Evolutionary conservation across 345 rosid genomes (phyloP), one percentile per base, ranked within the genome.

Genomic region (Odontarrhena argentea): DNA sequence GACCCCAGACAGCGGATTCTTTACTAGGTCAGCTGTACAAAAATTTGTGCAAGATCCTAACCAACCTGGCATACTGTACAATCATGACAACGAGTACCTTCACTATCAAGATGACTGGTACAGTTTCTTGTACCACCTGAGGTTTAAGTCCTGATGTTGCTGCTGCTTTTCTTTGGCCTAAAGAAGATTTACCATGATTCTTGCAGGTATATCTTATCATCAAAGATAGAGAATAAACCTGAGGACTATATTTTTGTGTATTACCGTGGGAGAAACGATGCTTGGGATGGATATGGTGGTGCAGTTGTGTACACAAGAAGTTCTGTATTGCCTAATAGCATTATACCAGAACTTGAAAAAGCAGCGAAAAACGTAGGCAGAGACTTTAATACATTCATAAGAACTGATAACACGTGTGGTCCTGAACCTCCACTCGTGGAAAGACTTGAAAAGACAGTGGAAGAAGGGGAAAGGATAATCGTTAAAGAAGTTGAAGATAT

Each of bases 201-300:
- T 26, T 75, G 67, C 80, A 92, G 96, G 98, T 90, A 90, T 76
- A 85, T 90, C 35, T 28, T 93, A 52, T 93, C 98, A 46, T 84
- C 97, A 38, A 82, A 90, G 80, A 73, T 79, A 26, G 88, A 90
- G 76, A 83, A 87, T 46, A 80, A 81, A 62, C 81, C 74, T 0
- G 92, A 90, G 11, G 97, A 93, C 72, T 90, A 88, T 25, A 60
- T 88, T 14, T 93, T 90, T 48, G 95, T 93, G 47, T 93, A 93
- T 65, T 93, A 93, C 77, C 87, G 79, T 24, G 97, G 97, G 50
- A 43, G 86, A 61, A 93, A 93, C 56, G 96, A 93, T 79, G 98
- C 97, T 40, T 93, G 98, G 98, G 97, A 93, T 75, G 98, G 98
- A 68, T 93, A 93, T 37, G 97, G 96, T 0, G 98, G 98, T 50